Percentiles rank a stretch among this genome's conserved stretches.
These are phyloP conservation scores for Angophora floribunda DNA, from an alignment of 345 rosid genomes.

Conservation along the genomic window DNA sequence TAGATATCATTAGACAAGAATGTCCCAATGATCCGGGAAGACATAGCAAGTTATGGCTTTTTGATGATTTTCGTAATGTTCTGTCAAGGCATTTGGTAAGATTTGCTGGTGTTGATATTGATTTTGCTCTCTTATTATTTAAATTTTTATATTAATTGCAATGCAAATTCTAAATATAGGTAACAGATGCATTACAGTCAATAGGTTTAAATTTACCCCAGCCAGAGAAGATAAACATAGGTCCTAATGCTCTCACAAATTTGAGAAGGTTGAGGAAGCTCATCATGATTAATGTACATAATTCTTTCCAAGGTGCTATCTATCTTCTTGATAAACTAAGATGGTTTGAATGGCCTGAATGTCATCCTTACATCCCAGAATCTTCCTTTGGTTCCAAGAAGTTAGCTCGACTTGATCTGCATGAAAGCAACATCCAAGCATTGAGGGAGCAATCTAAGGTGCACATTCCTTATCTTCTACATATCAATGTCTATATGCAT, in stretches of 20 bases:
- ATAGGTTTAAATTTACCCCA: not conserved
- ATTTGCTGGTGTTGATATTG: not conserved
- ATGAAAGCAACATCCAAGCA: not conserved
- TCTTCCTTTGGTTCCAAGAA: not conserved
- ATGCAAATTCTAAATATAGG: not conserved
- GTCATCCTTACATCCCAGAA: not conserved
- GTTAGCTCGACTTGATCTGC: not conserved
- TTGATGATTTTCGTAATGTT: not conserved
- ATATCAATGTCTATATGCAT: not conserved
- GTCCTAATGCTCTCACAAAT: not conserved
- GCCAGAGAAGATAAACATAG: not conserved
- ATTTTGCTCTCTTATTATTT: not conserved
- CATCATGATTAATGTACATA: not conserved
- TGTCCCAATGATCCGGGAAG: not conserved
- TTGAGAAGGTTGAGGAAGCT: not conserved
- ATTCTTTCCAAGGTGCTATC: not conserved
- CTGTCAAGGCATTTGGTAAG: not conserved
- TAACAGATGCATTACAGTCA: not conserved
- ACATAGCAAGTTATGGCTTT: not conserved
- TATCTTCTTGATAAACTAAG: not conserved
- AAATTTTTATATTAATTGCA: not conserved
- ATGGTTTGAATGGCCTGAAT: constrained; percentile 4
- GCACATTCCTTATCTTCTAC: not conserved
- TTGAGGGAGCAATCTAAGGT: not conserved
- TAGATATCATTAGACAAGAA: not conserved